These are phyloP conservation scores for Aureobasidium pullulans DNA, from an alignment of 2,329 filamentous ascomycete species.

Conservation along the genomic window DNA sequence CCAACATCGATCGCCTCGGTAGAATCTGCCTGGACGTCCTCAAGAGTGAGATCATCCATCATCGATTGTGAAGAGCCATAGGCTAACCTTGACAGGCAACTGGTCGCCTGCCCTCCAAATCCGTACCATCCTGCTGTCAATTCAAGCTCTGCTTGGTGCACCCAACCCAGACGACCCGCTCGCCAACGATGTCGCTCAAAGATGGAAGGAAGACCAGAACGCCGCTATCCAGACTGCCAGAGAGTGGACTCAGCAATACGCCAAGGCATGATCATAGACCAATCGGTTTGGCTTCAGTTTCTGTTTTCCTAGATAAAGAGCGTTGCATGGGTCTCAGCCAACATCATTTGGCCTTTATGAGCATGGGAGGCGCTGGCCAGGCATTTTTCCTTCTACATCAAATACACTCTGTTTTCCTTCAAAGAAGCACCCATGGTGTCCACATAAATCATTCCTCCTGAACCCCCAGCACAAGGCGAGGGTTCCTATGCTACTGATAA, in stretches of 20 bases:
- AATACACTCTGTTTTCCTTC: background rate
- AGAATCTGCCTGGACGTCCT: slow-evolving; percentile 95
- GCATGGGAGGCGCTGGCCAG: slow-evolving; percentile 10
- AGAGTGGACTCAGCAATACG: slow-evolving; percentile 86
- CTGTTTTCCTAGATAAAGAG: slow-evolving; percentile 13
- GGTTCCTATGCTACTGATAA: too few relatives aligned
- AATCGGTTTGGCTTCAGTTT: background rate
- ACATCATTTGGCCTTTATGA: slow-evolving; percentile 8
- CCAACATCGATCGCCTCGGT: slow-evolving; percentile 95
- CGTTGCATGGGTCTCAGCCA: slow-evolving; percentile 14
- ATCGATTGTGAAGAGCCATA: background rate
- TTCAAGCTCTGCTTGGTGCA: slow-evolving; percentile 90
- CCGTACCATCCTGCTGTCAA: slow-evolving; percentile 94
- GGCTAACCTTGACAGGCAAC: slow-evolving; percentile 59
- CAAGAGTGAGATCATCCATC: slow-evolving; percentile 59
- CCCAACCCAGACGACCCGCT: slow-evolving; percentile 98
- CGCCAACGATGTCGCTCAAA: slow-evolving; percentile 93
- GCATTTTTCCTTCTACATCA: background rate
- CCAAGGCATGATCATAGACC: slow-evolving; percentile 39
- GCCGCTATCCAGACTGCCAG: slow-evolving; percentile 86
- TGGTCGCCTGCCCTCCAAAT: slow-evolving; percentile 98
- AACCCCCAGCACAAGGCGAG: background rate
- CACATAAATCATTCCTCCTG: background rate
- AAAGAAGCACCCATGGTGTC: background rate
- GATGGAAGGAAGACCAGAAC: slow-evolving; percentile 94